phyloP scores from a whole-genome alignment of 2,329 filamentous ascomycete genomes.

The Didymella segeticola region DNA sequence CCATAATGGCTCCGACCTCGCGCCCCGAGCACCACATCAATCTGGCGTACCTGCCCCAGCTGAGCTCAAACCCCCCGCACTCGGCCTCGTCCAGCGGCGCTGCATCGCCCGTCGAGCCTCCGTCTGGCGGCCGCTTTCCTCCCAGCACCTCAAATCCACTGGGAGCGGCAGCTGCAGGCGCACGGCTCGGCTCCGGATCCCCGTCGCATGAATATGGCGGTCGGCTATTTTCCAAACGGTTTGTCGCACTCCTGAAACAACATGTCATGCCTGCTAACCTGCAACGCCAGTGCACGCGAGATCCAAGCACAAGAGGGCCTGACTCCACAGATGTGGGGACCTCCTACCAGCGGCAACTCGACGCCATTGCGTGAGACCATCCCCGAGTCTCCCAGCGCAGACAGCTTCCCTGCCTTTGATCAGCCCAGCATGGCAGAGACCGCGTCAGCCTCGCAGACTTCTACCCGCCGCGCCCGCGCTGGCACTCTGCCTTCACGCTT shows the following conservation, averaged over 20 bases:
- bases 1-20: conserved; percentile 85
- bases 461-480: conserved; percentile 81
- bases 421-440: conserved; percentile 69
- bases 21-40: conserved; percentile 81
- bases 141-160: conserved; percentile 69
- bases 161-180: conserved; percentile 59
- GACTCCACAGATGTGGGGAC: conserved; percentile 79
- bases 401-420: conserved; percentile 91
- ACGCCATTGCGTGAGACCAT: conserved; percentile 97
- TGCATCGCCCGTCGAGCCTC: conserved; percentile 80
- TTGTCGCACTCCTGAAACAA: conserved; percentile 53
- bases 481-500: conserved; percentile 97
- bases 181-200: conserved; percentile 88
- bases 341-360: conserved; percentile 94
- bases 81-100: conserved; percentile 81
- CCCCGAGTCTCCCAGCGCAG: conserved; percentile 88
- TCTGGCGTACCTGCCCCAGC: conserved; percentile 78
- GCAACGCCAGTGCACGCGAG: conserved; percentile 76
- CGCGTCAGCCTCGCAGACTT: conserved; percentile 61
- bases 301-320: conserved; percentile 97
- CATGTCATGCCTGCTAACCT: conserved; percentile 38
- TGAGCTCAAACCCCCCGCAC: conserved; percentile 70
- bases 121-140: conserved; percentile 73
- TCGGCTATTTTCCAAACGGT: conserved; percentile 93
- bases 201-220: conserved; percentile 87